Evolutionary conservation across 441 rosid species (phyloP).

Genomic region (Pelargonium fulgidum): DNA sequence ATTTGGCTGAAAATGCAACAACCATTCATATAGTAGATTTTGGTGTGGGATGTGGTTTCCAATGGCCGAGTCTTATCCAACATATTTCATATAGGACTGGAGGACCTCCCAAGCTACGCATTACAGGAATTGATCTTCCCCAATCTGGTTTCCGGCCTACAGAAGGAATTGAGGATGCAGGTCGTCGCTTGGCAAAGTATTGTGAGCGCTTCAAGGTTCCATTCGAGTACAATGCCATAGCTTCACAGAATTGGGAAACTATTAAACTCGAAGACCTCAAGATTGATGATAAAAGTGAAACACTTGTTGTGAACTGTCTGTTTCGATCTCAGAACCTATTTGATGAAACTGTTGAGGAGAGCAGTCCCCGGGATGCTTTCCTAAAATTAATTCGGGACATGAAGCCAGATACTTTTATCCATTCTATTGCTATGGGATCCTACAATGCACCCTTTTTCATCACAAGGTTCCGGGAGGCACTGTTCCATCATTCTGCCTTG

Average conservation of each 20-base stretch:
- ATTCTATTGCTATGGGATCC: slow-evolving; percentile 7
- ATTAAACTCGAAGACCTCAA: slow-evolving; percentile 59
- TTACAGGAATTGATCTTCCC: slow-evolving; percentile 4
- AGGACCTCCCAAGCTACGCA: slow-evolving; percentile 7
- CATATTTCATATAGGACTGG: slow-evolving; percentile 13
- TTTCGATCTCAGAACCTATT: slow-evolving; percentile 58
- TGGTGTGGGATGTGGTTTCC: slow-evolving; percentile 67
- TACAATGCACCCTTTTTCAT: background rate
- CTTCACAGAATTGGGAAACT: slow-evolving; percentile 50
- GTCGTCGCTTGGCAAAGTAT: background rate
- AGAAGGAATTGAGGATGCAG: background rate
- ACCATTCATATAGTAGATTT: slow-evolving; percentile 73
- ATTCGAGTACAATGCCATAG: slow-evolving; percentile 4
- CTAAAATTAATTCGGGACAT: slow-evolving; percentile 50
- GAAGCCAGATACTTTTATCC: slow-evolving; percentile 55
- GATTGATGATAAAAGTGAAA: slow-evolving; percentile 36
- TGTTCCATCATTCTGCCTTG: background rate
- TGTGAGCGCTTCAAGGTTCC: slow-evolving; percentile 2
- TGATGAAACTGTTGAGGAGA: slow-evolving; percentile 63
- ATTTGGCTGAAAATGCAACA: slow-evolving; percentile 38
- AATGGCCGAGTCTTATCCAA: slow-evolving; percentile 76
- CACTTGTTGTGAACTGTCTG: slow-evolving; percentile 63
- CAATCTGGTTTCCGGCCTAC: background rate
- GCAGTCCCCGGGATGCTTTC: slow-evolving; percentile 60
- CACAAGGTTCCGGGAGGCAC: slow-evolving; percentile 1